Evolutionary conservation across 106 monocot species (phyloP), one percentile per base, ranked within the genome.

Genomic region (Phalaenopsis equestris): DNA sequence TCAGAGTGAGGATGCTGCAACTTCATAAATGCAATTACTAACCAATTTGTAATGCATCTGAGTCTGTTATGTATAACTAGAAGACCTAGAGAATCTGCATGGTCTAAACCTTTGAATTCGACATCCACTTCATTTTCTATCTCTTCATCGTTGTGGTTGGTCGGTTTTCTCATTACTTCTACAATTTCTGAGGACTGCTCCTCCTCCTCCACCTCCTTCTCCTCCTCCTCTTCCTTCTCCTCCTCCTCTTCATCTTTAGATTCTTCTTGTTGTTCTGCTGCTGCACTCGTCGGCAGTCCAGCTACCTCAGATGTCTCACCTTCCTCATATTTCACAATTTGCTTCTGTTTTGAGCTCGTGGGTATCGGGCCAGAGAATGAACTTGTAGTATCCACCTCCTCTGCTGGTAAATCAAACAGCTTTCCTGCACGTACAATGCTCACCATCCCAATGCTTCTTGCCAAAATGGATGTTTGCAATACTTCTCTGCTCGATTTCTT

Each of bases 41-140:
- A 36, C 92, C 92, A 95, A 52, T 95, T 95, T 5, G 81, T 86
- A 64, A 95, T 86, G 81, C 78, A 95, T 75, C 95, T 84, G 6
- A 92, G 78, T 42, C 95, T 89, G 79, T 75, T 80, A 24, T 83
- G 84, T 23, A 95, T 95, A 9, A 86, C 70, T 41, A 82, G 37
- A 77, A 95, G 61, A 1, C 95, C 95, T 4, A 95, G 80, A n/a
- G 90, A 86, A 65, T 95, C 90, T 18, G 92, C 95, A 68, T 95
- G 90, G 24, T 95, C 87, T 49, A 95, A 73, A 6, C 92, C 88
- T 42, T 77, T 75, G 82, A 85, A 92, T 42, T 87, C 86, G 17
- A 95, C 72, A 23, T 82, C 81, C 74, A 46, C 39, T 8, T 75
- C 42, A 21, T 30, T 42, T 42, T 18, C 14, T 23, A 12, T 52